These are phyloP conservation scores for Pseudevernia furfuracea DNA, from an alignment of 495 filamentous ascomycete genomes.

Conservation along the genomic window DNA sequence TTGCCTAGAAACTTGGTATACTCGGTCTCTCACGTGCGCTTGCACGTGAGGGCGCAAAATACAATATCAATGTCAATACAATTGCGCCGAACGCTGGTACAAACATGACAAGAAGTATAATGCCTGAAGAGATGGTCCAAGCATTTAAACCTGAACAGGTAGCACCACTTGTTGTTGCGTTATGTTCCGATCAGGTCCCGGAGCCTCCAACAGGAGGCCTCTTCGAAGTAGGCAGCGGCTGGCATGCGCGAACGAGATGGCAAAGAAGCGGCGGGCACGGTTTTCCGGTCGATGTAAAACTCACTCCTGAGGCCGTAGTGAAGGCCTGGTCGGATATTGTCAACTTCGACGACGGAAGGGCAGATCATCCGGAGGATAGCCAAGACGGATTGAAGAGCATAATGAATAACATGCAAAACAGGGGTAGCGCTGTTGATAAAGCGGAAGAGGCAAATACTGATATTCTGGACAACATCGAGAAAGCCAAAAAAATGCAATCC, in stretches of 20 bases:
- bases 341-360: conserved; percentile 82
- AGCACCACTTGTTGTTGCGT: conserved; percentile 80
- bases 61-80: conserved; percentile 98
- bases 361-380: conserved; percentile 77
- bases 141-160: conserved; percentile 99
- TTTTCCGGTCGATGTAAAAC: conserved; percentile 81
- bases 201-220: conserved; percentile 77
- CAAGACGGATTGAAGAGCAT: conserved; percentile 74
- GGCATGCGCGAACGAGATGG: conserved; percentile 89
- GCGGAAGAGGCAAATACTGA: conserved; percentile 35
- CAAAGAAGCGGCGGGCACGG: conserved; percentile 84
- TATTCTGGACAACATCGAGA: conserved; percentile 62
- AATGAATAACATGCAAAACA: conserved; percentile 87
- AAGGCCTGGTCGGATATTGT: conserved; percentile 71
- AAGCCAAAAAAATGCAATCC: conserved; percentile 62
- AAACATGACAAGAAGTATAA: conserved; percentile 87
- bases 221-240: conserved; percentile 95
- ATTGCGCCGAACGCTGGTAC: conserved; percentile 97
- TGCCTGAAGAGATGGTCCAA: conserved; percentile 96
- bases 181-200: conserved; percentile 83
- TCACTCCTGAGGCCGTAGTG: conserved; percentile 80
- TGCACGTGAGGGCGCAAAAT: conserved; percentile 87
- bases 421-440: conserved; percentile 40
- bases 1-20: conserved; percentile 68
- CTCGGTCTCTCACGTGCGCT: conserved; percentile 90